A percentile compares a stretch with the other conserved stretches of the same genome.
Evolutionary conservation across 768 basidiomycete genomes (phyloP).

Genomic region (Sporobolomyces pararoseus): DNA sequence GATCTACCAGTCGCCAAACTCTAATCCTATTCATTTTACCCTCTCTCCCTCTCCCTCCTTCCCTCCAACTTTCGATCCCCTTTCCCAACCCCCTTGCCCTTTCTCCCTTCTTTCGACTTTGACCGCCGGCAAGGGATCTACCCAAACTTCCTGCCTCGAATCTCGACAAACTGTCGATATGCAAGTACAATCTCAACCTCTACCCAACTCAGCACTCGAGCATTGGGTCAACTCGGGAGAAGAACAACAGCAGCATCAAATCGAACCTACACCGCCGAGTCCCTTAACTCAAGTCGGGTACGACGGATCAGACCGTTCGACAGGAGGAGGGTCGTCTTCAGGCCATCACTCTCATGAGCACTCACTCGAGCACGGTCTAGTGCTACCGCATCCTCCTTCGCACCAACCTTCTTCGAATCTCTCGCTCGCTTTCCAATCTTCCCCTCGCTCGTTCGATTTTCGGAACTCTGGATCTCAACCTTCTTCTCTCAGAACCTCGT

Average conservation of each 20-base stretch:
- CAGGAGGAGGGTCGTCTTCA: neutral
- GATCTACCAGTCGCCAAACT: conserved; percentile 1
- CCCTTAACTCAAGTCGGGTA: neutral
- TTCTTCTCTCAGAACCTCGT: conserved; percentile 13
- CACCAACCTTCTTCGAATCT: neutral
- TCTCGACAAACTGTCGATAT: neutral
- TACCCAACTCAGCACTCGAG: neutral
- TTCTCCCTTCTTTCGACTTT: neutral
- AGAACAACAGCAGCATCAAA: neutral
- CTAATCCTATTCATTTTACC: neutral
- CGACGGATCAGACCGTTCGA: neutral
- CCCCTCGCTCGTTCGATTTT: conserved; percentile 14
- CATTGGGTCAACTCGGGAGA: conserved; percentile 5
- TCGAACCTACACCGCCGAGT: neutral
- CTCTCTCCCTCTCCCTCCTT: neutral
- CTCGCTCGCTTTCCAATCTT: conserved; percentile 6
- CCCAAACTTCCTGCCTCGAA: neutral
- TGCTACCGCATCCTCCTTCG: neutral
- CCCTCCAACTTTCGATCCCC: neutral
- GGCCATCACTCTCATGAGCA: conserved; percentile 16
- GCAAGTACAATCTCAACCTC: neutral
- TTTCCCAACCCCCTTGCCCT: neutral
- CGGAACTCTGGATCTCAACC: conserved; percentile 1
- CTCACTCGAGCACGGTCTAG: conserved; percentile 6
- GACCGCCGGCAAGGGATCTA: neutral